Evolutionary conservation across 169 alveolate genomes (phyloP).

Genomic region (Cryptosporidium ubiquitum): DNA sequence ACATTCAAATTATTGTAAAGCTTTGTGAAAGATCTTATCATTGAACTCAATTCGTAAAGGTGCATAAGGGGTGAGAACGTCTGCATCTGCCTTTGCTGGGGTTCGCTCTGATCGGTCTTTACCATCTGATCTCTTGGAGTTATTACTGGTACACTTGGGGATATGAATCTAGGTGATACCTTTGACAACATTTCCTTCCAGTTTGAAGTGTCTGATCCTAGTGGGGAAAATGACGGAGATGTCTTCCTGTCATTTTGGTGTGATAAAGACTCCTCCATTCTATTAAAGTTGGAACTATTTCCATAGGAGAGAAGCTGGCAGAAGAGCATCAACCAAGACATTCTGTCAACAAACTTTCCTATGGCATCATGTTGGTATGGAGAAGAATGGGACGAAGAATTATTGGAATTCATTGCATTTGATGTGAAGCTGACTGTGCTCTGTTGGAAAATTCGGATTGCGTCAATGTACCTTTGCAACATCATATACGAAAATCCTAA

Average conservation of each 20-base stretch:
- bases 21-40: conserved; percentile 69
- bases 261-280: conserved; percentile 67
- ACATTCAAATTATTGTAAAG: conserved; percentile 63
- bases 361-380: conserved; percentile 71
- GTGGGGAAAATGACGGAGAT: conserved; percentile 15
- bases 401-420: conserved; percentile 1
- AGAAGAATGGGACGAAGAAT: conserved; percentile 11
- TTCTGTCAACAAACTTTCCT: conserved; percentile 70
- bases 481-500: conserved; percentile 57
- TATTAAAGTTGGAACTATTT: conserved; percentile 36
- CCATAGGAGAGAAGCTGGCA: conserved; percentile 70
- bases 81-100: conserved; percentile 64
- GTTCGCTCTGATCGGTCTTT: conserved; percentile 41
- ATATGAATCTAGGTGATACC: conserved; percentile 68
- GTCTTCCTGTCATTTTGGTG: conserved; percentile 60
- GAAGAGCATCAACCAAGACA: conserved; percentile 71
- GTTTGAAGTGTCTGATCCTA: conserved; percentile 51
- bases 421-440: conserved; percentile 69
- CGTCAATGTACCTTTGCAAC: conserved; percentile 70
- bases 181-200: conserved; percentile 65
- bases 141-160: conserved; percentile 35
- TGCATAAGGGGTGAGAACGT: conserved; percentile 55
- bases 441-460: conserved; percentile 69
- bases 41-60: conserved; percentile 47
- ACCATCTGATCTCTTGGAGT: background rate